Evolutionary conservation across 2,329 filamentous ascomycete genomes (phyloP).

Genomic region (Scytalidium sp.): DNA sequence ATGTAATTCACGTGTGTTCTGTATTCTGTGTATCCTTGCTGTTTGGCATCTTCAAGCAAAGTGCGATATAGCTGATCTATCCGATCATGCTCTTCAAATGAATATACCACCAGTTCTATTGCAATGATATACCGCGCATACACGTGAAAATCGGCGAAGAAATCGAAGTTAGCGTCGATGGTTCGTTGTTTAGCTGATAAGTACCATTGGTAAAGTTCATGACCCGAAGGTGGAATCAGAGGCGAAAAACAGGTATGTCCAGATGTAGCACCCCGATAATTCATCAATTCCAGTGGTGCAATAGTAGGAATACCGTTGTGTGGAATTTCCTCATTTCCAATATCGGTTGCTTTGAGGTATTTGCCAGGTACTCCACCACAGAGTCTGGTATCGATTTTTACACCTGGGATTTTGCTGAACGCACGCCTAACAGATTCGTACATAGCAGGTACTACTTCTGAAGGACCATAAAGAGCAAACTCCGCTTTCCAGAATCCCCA

Average conservation of each 20-base stretch:
- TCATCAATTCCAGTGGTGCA: constrained; percentile 36
- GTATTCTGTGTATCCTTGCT: constrained; percentile 41
- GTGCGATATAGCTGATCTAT: constrained; percentile 33
- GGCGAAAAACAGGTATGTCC: constrained; percentile 51
- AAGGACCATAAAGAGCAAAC: too few relatives aligned
- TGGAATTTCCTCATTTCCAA: too few relatives aligned
- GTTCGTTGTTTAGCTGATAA: constrained; percentile 35
- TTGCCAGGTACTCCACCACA: too few relatives aligned
- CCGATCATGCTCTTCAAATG: too few relatives aligned
- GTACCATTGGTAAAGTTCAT: constrained; percentile 43
- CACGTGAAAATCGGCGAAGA: constrained; percentile 48
- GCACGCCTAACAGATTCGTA: too few relatives aligned
- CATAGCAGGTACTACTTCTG: too few relatives aligned
- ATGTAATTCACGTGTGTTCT: constrained; percentile 41
- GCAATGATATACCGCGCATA: too few relatives aligned
- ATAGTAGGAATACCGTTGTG: constrained; percentile 24
- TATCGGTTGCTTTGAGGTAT: too few relatives aligned
- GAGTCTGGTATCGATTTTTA: too few relatives aligned
- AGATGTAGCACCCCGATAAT: constrained; percentile 52
- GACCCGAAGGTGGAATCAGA: constrained; percentile 44
- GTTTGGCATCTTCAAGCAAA: constrained; percentile 36
- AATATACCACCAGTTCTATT: too few relatives aligned
- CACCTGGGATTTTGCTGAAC: too few relatives aligned
- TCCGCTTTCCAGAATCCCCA: too few relatives aligned
- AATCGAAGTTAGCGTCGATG: constrained; percentile 43